These are phyloP conservation scores for Acrocalymma vagum DNA, from an alignment of 2,329 filamentous ascomycete species.

Conservation along the genomic window DNA sequence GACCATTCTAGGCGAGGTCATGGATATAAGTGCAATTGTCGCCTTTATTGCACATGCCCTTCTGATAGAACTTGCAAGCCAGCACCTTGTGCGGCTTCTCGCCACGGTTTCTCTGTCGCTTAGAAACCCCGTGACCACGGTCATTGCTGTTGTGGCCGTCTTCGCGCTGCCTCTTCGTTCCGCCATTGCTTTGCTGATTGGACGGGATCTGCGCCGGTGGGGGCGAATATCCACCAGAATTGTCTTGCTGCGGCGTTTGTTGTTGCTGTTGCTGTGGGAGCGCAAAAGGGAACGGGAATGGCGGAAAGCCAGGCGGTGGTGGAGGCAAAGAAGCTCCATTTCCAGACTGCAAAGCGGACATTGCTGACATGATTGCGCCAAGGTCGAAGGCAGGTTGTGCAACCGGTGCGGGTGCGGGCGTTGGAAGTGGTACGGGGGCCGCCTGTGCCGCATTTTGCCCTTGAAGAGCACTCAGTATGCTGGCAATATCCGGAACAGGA, in stretches of 20 bases:
- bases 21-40: slow-evolving; percentile 79
- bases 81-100: slow-evolving; percentile 48
- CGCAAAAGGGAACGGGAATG: slow-evolving; percentile 20
- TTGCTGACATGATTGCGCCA: slow-evolving; percentile 30
- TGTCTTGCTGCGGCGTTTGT: slow-evolving; percentile 20
- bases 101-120: slow-evolving; percentile 31
- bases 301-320: slow-evolving; percentile 30
- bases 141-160: slow-evolving; percentile 33
- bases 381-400: slow-evolving; percentile 30
- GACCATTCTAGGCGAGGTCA: slow-evolving; percentile 50
- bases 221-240: too few relatives aligned
- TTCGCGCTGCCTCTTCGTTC: slow-evolving; percentile 47
- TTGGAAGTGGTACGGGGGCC: slow-evolving; percentile 16
- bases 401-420: slow-evolving; percentile 17
- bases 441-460: slow-evolving; percentile 17
- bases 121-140: slow-evolving; percentile 61
- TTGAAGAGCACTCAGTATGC: slow-evolving; percentile 40
- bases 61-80: slow-evolving; percentile 74
- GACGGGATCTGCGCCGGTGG: slow-evolving; percentile 23
- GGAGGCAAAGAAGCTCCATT: slow-evolving; percentile 25
- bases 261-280: slow-evolving; percentile 24
- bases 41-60: slow-evolving; percentile 76
- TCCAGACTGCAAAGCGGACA: slow-evolving; percentile 28
- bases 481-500: slow-evolving; percentile 30
- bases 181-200: slow-evolving; percentile 37